Percentiles rank a stretch among this genome's conserved stretches.
These are phyloP conservation scores for Rhododendron griersonianum DNA, from an alignment of 148 eudicot species.

Conservation along the genomic window DNA sequence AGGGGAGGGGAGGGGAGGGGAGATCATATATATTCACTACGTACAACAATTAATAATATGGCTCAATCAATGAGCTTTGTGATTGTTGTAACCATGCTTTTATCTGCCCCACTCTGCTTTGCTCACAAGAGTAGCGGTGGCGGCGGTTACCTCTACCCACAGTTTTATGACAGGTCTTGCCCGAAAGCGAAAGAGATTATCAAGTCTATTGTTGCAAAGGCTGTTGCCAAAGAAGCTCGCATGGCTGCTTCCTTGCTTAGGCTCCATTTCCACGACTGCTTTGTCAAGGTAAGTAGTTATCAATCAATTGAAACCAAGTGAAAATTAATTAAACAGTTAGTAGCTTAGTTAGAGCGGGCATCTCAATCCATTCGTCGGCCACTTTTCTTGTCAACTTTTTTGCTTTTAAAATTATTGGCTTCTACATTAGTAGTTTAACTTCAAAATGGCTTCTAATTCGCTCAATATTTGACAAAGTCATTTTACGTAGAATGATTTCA, in stretches of 20 bases:
- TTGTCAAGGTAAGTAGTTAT: slow-evolving; percentile 52
- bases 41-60: slow-evolving; percentile 11
- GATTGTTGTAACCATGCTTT: slow-evolving; percentile 23
- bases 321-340: not conserved
- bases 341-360: not conserved
- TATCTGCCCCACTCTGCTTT: slow-evolving; percentile 36
- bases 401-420: not conserved
- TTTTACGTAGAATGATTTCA: not conserved
- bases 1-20: too few relatives aligned
- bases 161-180: slow-evolving; percentile 68
- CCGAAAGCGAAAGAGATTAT: slow-evolving; percentile 57
- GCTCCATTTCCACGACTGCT: slow-evolving; percentile 86
- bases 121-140: slow-evolving; percentile 14
- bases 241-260: slow-evolving; percentile 86
- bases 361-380: not conserved
- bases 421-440: not conserved
- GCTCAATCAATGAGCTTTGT: slow-evolving; percentile 26
- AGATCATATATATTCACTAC: too few relatives aligned
- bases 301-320: not conserved
- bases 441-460: not conserved
- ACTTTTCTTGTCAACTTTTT: not conserved
- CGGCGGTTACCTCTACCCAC: slow-evolving; percentile 56
- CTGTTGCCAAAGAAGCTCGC: slow-evolving; percentile 59
- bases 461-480: not conserved
- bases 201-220: slow-evolving; percentile 55